These are phyloP conservation scores for Mycena filopes DNA, from an alignment of 768 basidiomycete species.

Conservation along the genomic window DNA sequence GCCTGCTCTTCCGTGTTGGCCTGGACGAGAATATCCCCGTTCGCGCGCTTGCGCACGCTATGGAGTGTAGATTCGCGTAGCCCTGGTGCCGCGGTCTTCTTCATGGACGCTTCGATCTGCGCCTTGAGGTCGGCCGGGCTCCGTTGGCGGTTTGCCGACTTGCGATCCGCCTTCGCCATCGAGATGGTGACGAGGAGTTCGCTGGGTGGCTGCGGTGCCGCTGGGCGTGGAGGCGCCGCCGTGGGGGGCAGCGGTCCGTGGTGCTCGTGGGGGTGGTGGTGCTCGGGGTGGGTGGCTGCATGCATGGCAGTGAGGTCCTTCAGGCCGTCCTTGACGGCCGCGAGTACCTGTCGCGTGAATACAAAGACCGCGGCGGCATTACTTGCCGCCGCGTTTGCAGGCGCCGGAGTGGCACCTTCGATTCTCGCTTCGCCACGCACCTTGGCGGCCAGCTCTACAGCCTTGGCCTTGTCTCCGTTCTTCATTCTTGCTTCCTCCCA, in stretches of 20 bases:
- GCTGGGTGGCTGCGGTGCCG: conserved; percentile 1
- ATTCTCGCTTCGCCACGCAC: too few species aligned
- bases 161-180: conserved; percentile 14
- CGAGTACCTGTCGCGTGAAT: not conserved
- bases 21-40: conserved; percentile 6
- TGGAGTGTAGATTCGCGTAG: not conserved
- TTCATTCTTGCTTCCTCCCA: conserved; percentile 2
- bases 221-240: too few species aligned
- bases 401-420: not conserved
- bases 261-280: not conserved
- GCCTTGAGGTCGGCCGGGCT: conserved; percentile 13
- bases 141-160: not conserved
- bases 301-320: not conserved
- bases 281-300: not conserved
- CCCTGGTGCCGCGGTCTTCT: not conserved
- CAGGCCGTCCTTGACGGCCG: not conserved
- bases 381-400: not conserved
- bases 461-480: conserved; percentile 4
- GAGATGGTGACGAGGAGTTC: conserved; percentile 14
- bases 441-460: not conserved
- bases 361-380: not conserved
- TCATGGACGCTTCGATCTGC: conserved; percentile 4
- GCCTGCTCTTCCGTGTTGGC: conserved; percentile 15
- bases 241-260: too few species aligned
- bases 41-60: conserved; percentile 7